A percentile compares a stretch with the other conserved stretches of the same genome.
Conservation (phyloP, 176 grass and related monocot genomes). For the Carex pumila region DNA sequence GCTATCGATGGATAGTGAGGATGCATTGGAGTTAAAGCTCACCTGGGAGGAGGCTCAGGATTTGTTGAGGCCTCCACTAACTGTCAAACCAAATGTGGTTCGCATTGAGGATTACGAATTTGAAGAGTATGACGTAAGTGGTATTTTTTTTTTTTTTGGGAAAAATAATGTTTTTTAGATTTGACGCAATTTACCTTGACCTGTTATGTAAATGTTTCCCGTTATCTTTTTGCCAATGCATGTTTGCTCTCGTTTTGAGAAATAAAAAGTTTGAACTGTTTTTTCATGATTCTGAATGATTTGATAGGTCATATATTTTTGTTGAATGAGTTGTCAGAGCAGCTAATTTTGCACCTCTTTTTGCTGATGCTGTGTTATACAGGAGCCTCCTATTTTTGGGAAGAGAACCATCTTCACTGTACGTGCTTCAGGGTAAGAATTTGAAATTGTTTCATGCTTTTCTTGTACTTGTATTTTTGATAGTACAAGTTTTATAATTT, state of each 20-base stretch:
- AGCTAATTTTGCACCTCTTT: neutral
- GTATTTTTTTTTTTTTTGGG: neutral
- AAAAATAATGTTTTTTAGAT: neutral
- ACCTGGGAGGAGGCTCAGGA: slow-evolving; percentile 97
- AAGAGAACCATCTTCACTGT: slow-evolving; percentile 96
- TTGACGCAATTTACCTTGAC: neutral
- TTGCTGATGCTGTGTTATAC: slow-evolving; percentile 22
- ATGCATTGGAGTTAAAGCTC: slow-evolving; percentile 78
- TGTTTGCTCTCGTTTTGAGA: neutral
- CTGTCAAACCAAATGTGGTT: slow-evolving; percentile 67
- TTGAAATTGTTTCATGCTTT: neutral
- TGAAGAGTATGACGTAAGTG: slow-evolving; percentile 98
- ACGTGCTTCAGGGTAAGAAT: slow-evolving; percentile 48
- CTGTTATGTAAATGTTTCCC: neutral
- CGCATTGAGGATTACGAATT: slow-evolving; percentile 86
- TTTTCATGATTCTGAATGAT: neutral
- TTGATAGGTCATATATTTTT: neutral
- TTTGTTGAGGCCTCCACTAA: slow-evolving; percentile 86
- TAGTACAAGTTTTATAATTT: neutral
- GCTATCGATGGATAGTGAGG: slow-evolving; percentile 72
- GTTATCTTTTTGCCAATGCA: neutral
- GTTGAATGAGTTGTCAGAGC: neutral
- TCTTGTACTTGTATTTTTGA: neutral
- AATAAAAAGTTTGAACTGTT: neutral
- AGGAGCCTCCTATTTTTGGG: slow-evolving; percentile 97